These are phyloP conservation scores for Pythium aristosporum DNA, from an alignment of 352 stramenopile species.

Conservation along the genomic window DNA sequence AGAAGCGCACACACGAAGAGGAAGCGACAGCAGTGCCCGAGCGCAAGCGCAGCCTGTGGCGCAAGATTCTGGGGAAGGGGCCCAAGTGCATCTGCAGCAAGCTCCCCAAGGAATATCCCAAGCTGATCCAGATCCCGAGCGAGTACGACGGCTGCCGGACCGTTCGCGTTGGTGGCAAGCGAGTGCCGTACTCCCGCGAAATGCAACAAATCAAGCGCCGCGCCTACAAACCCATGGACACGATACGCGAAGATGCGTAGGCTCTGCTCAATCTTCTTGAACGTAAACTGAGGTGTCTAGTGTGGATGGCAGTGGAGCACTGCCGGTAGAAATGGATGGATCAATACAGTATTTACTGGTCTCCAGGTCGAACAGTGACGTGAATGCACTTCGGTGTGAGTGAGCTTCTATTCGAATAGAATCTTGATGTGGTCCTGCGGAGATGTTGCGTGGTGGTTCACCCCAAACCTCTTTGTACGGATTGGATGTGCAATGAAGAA, in stretches of 20 bases:
- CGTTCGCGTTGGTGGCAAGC: conserved; percentile 50
- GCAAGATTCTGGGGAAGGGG: conserved; percentile 51
- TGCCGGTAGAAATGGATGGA: no score
- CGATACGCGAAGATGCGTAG: conserved; percentile 38
- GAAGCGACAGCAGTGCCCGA: not conserved
- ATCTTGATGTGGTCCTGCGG: no score
- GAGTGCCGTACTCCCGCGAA: conserved; percentile 49
- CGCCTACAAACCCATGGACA: conserved; percentile 45
- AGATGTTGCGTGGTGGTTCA: no score
- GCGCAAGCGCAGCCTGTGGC: conserved; percentile 53
- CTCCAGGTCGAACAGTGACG: no score
- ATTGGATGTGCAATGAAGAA: no score
- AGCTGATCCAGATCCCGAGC: conserved; percentile 39
- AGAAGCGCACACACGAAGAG: conserved; percentile 3
- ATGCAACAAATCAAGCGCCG: conserved; percentile 45
- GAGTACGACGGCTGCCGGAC: conserved; percentile 44
- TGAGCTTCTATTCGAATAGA: no score
- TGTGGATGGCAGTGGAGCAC: not conserved
- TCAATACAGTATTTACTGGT: no score
- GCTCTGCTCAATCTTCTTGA: not conserved
- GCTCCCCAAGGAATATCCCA: conserved; percentile 16
- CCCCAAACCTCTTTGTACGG: no score
- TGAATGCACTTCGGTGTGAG: no score
- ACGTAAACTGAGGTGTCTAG: not conserved
- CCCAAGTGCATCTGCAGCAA: conserved; percentile 55